Conservation (phyloP, 371 early-diverging fungal genomes). For the Haplosporangium sp. region DNA sequence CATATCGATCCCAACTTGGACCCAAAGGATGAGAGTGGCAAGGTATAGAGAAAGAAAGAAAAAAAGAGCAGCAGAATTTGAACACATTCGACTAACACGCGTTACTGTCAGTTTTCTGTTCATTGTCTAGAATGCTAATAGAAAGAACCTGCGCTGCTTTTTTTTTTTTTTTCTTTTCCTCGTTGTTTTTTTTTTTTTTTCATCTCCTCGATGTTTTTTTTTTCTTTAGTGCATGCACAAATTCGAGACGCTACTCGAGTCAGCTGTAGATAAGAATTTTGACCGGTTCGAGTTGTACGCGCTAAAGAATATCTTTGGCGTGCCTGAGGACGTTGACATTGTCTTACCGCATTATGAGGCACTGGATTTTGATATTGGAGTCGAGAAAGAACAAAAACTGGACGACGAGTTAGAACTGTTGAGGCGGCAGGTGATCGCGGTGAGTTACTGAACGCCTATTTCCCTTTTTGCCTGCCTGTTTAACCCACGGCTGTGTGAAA, state of each 20-base stretch:
- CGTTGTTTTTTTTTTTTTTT: neutral
- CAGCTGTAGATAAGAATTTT: slow-evolving; percentile 78
- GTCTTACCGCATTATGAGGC: slow-evolving; percentile 64
- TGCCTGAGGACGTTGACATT: slow-evolving; percentile 65
- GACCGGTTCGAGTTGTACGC: slow-evolving; percentile 82
- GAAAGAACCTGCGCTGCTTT: neutral
- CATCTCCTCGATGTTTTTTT: no score
- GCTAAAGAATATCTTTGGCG: slow-evolving; percentile 72
- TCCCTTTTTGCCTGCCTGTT: no score
- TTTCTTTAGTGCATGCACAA: slow-evolving; percentile 69
- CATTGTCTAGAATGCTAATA: no score
- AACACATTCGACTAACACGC: no score
- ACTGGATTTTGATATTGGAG: slow-evolving; percentile 53
- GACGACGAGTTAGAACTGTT: slow-evolving; percentile 62
- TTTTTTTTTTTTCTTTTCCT: neutral
- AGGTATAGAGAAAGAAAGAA: slow-evolving; percentile 23
- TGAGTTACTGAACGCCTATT: slow-evolving; percentile 26
- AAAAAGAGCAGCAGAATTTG: neutral
- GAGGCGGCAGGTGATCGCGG: slow-evolving; percentile 60
- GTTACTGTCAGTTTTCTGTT: no score
- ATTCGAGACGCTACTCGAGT: slow-evolving; percentile 77
- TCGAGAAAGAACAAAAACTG: slow-evolving; percentile 60
- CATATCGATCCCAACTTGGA: slow-evolving; percentile 1
- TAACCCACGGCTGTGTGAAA: neutral
- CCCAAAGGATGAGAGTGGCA: slow-evolving; percentile 32